Conservation (phyloP, 2,329 filamentous ascomycete genomes). For the Colletotrichum sansevieriae region DNA sequence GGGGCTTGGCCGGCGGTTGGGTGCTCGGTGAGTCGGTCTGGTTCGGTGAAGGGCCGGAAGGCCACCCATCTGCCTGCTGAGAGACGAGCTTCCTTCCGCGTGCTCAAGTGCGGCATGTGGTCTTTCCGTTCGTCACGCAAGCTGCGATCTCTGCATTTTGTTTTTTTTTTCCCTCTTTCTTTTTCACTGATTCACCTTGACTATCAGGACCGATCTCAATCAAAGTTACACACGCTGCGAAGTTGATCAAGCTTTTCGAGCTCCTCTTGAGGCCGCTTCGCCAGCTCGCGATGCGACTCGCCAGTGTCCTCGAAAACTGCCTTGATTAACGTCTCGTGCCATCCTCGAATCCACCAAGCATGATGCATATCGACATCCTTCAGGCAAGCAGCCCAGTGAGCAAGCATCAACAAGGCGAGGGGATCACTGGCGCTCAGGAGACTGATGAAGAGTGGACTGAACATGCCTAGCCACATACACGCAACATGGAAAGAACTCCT, state of each 20-base stretch:
- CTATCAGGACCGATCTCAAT: no score
- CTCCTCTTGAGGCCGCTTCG: background rate
- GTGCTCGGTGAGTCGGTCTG: background rate
- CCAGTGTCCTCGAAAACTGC: background rate
- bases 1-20: background rate
- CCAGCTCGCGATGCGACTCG: background rate
- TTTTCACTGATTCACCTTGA: no score
- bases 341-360: slow-evolving; percentile 8
- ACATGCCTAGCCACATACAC: slow-evolving; percentile 10
- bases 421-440: background rate
- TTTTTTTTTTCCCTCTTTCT: no score
- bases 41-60: background rate
- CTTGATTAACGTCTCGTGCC: background rate
- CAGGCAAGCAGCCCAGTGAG: slow-evolving; percentile 4
- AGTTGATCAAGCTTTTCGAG: background rate
- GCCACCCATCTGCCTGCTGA: no score
- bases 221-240: background rate
- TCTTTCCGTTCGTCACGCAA: background rate
- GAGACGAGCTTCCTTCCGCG: background rate
- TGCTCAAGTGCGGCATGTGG: background rate
- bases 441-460: background rate
- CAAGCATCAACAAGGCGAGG: background rate
- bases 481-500: background rate
- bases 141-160: no score
- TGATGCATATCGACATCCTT: background rate